phyloP scores from a whole-genome alignment of 2,329 filamentous ascomycete genomes.

The Aspergillus luchuensis region DNA sequence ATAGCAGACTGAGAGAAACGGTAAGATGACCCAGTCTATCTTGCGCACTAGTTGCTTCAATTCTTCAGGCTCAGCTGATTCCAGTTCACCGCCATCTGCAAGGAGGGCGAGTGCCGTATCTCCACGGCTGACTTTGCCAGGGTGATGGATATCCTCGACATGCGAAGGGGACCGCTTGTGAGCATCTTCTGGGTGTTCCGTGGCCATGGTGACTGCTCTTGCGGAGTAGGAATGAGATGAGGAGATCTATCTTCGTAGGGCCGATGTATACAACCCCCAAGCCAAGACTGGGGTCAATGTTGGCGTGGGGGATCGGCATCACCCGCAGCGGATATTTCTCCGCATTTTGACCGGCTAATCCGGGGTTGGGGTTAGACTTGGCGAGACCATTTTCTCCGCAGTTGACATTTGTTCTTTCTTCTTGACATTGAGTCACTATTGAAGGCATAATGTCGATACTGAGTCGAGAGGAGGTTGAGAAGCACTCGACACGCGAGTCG shows the following conservation, averaged over 20 bases:
- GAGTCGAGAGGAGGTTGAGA: conserved; percentile 53
- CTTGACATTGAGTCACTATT: neutral
- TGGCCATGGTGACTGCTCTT: neutral
- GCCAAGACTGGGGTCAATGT: neutral
- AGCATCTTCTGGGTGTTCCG: neutral
- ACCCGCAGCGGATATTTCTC: conserved; percentile 2
- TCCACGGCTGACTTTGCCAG: neutral
- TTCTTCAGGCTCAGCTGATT: neutral
- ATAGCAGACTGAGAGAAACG: conserved; percentile 14
- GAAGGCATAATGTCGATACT: conserved; percentile 29
- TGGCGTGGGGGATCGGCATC: conserved; percentile 8
- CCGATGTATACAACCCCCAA: neutral
- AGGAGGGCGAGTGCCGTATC: conserved; percentile 5
- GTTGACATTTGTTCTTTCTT: neutral
- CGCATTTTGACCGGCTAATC: conserved; percentile 5
- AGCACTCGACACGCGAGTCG: conserved; percentile 50
- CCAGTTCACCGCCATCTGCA: neutral
- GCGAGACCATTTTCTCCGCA: neutral
- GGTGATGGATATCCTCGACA: neutral
- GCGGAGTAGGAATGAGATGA: neutral
- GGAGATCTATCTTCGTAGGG: neutral
- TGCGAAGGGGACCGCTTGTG: neutral
- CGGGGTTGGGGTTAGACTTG: neutral
- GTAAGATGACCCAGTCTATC: conserved; percentile 14
- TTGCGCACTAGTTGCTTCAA: conserved; percentile 10